Evolutionary conservation across 2,329 filamentous ascomycete genomes (phyloP).

Genomic region (Pseudodiploospora longispora): DNA sequence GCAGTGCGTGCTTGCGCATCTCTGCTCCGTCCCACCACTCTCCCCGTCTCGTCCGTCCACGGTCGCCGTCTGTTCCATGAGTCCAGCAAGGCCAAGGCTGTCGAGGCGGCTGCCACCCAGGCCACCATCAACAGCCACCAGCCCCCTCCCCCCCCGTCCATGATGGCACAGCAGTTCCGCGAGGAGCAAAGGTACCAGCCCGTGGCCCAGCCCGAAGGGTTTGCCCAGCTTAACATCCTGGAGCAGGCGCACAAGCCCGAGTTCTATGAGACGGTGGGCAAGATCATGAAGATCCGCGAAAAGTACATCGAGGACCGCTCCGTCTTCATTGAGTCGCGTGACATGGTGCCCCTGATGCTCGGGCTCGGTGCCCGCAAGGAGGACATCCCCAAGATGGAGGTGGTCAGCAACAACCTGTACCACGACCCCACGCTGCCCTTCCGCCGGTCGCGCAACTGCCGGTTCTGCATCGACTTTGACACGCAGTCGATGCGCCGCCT

Average conservation of each 20-base stretch:
- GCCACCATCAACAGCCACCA: slow-evolving; percentile 2
- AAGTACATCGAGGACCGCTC: slow-evolving; percentile 16
- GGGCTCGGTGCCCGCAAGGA: slow-evolving; percentile 18
- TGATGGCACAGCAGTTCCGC: slow-evolving; percentile 1
- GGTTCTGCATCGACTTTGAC: slow-evolving; percentile 19
- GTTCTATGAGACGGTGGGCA: slow-evolving; percentile 18
- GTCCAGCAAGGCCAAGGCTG: slow-evolving; percentile 14
- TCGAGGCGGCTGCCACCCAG: slow-evolving; percentile 12
- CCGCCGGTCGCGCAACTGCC: slow-evolving; percentile 17
- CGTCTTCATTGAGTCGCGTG: slow-evolving; percentile 17
- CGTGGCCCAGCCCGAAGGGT: slow-evolving; percentile 1
- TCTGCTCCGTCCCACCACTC: slow-evolving; percentile 5
- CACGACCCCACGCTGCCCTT: slow-evolving; percentile 20
- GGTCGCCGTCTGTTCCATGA: slow-evolving; percentile 15
- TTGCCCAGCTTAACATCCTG: slow-evolving; percentile 15
- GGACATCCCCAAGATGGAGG: slow-evolving; percentile 14
- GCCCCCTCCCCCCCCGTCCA: slow-evolving; percentile 1
- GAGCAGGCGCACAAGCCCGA: slow-evolving; percentile 14
- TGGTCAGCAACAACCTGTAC: slow-evolving; percentile 15
- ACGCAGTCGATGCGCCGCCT: slow-evolving; percentile 17
- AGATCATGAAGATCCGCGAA: slow-evolving; percentile 16
- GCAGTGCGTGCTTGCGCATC: slow-evolving; percentile 11
- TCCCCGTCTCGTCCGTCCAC: neutral
- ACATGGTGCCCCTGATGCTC: slow-evolving; percentile 16
- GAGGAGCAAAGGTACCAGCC: slow-evolving; percentile 1